phyloP scores from a whole-genome alignment of 2,329 filamentous ascomycete species.

The Stagonosporopsis rhizophila region DNA sequence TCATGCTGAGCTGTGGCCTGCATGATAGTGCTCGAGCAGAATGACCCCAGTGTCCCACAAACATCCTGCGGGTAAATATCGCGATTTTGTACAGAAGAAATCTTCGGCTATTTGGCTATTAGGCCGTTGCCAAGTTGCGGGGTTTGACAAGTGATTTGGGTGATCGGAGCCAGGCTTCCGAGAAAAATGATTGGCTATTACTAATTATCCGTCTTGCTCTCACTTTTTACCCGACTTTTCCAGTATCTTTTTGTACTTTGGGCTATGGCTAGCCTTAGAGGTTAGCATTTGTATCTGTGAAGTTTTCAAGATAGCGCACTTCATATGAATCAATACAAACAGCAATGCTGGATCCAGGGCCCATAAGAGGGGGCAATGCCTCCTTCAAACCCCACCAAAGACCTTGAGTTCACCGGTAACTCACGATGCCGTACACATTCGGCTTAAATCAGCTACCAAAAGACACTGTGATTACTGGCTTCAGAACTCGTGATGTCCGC shows the following conservation, averaged over 20 bases:
- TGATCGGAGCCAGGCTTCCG: not conserved
- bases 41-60: not conserved
- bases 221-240: not conserved
- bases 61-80: slow-evolving; percentile 5
- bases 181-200: not conserved
- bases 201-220: not conserved
- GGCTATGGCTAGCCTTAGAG: not conserved
- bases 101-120: not conserved
- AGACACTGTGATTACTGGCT: not conserved
- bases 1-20: not conserved
- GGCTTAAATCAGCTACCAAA: not conserved
- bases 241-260: not conserved
- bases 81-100: not conserved
- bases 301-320: not conserved
- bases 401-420: not conserved
- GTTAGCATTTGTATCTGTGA: not conserved
- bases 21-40: not conserved
- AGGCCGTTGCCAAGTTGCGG: not conserved
- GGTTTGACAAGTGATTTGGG: not conserved
- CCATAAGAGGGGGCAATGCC: not conserved
- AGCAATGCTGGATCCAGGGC: not conserved
- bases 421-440: not conserved
- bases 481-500: not conserved
- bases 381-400: not conserved
- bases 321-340: not conserved